Evolutionary conservation across 768 basidiomycete species (phyloP).

Genomic region (Dentipellis fragilis): DNA sequence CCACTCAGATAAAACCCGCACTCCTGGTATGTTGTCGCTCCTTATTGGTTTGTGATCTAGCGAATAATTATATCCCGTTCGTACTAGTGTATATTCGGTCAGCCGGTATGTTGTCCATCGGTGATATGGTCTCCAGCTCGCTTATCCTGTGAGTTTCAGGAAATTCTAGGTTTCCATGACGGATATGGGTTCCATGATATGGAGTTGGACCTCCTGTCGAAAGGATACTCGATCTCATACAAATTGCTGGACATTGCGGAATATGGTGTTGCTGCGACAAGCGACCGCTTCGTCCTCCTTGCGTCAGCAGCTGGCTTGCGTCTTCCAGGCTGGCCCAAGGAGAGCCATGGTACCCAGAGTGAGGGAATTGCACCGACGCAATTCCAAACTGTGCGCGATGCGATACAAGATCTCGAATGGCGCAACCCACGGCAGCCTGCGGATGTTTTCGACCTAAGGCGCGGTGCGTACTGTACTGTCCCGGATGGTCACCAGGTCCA

Average conservation of each 20-base stretch:
- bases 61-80: not conserved
- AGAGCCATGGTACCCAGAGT: not conserved
- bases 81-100: not conserved
- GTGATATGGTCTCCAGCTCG: not conserved
- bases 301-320: not conserved
- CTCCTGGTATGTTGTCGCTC: not conserved
- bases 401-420: not conserved
- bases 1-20: not conserved
- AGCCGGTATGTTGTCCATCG: not conserved
- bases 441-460: not conserved
- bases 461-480: not conserved
- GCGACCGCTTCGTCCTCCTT: not conserved
- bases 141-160: not conserved
- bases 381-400: not conserved
- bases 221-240: not conserved
- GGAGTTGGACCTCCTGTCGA: not conserved
- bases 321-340: not conserved
- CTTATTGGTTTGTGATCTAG: not conserved
- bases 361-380: not conserved
- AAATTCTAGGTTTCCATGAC: not conserved
- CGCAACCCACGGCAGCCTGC: not conserved
- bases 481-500: not conserved
- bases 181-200: not conserved
- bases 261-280: not conserved
- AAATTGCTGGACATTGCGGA: not conserved